These are phyloP conservation scores for Fusarium agapanthi DNA, from an alignment of 2,329 filamentous ascomycete species.

Conservation along the genomic window DNA sequence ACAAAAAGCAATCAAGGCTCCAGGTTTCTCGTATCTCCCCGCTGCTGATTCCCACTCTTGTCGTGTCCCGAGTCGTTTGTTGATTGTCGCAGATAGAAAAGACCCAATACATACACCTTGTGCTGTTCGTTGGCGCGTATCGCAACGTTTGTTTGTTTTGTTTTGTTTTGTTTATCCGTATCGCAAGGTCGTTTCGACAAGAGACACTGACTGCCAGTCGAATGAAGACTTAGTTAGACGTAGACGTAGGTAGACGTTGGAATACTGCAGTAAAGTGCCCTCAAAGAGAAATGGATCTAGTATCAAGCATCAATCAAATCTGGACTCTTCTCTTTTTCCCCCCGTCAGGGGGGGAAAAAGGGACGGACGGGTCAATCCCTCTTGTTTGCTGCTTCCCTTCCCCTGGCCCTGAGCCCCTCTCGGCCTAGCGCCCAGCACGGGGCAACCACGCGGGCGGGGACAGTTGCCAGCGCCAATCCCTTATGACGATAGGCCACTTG, in stretches of 20 bases:
- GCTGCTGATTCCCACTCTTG: not conserved
- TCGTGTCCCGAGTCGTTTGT: not conserved
- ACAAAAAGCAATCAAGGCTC: not conserved
- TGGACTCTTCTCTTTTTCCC: slow-evolving; percentile 15
- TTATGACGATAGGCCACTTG: slow-evolving; percentile 12
- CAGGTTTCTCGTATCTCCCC: not conserved
- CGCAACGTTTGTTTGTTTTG: slow-evolving; percentile 6
- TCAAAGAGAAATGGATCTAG: not conserved
- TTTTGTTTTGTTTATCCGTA: slow-evolving; percentile 6
- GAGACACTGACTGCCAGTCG: too few relatives aligned
- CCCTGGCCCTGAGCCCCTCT: slow-evolving; percentile 30
- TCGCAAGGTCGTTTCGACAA: slow-evolving; percentile 4
- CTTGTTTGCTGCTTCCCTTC: slow-evolving; percentile 1
- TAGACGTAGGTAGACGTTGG: not conserved
- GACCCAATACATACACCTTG: slow-evolving; percentile 6
- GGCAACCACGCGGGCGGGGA: slow-evolving; percentile 30
- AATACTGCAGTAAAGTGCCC: not conserved
- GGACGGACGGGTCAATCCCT: slow-evolving; percentile 10
- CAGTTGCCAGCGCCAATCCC: slow-evolving; percentile 5
- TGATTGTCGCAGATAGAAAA: not conserved
- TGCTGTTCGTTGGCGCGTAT: slow-evolving; percentile 6
- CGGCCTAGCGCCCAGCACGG: slow-evolving; percentile 34
- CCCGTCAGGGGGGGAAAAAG: slow-evolving; percentile 40
- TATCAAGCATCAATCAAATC: slow-evolving; percentile 4
- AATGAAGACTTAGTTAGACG: not conserved